Conservation (phyloP, 129 eudicot genomes). For the Chrysanthemum seticuspe region DNA sequence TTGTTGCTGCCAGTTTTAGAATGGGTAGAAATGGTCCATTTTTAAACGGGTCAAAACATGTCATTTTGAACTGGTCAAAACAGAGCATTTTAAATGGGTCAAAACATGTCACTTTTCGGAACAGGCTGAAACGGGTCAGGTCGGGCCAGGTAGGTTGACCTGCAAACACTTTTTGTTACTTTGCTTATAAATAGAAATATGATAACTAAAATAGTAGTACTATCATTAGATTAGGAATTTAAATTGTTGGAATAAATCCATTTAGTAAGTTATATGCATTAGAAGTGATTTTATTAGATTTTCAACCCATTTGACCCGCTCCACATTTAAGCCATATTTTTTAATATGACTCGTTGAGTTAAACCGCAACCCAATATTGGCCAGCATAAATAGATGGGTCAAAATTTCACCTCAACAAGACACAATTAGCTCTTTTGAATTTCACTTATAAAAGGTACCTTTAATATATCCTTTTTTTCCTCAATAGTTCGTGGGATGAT, state of each 20-base stretch:
- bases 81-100: no score
- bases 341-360: background rate
- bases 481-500: conserved; percentile 93
- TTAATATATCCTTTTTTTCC: conserved; percentile 16
- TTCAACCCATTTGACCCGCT: background rate
- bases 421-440: background rate
- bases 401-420: conserved; percentile 11
- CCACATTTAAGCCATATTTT: no score
- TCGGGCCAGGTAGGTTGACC: conserved; percentile 1
- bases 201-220: background rate
- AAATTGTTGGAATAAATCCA: background rate
- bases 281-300: background rate
- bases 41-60: background rate
- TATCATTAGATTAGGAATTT: background rate
- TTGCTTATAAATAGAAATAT: background rate
- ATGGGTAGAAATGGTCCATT: background rate
- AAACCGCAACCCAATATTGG: background rate
- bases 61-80: no score
- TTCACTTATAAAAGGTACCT: conserved; percentile 7
- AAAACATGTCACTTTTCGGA: background rate
- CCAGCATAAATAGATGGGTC: background rate
- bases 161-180: background rate
- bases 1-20: no score
- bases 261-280: background rate
- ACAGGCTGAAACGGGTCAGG: background rate